Base-by-base conservation (phyloP, 2,329 filamentous ascomycete genomes). In the Thermoascus crustaceus region DNA sequence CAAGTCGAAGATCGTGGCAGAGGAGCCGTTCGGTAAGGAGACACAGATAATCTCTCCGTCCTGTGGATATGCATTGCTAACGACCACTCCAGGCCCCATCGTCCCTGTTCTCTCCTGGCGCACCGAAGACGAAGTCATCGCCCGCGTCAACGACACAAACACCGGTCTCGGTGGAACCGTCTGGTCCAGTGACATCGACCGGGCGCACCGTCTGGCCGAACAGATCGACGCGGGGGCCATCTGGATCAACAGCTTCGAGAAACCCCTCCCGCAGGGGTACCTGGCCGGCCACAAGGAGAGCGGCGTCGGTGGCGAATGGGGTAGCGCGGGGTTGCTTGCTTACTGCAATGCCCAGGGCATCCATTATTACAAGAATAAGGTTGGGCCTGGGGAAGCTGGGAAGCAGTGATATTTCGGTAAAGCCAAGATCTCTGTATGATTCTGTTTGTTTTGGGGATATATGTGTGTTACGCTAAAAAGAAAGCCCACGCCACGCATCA, bases 61-160 rank as follows among this genome's bases (percentile, higher is more conserved):
- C n/a, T 3, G 10, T 10, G 7, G 19, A 7, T 5, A 7, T 3
- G 10, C 3, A 18, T 9, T 13, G 13, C 18, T 23, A 8, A 32
- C 18, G 11, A 9, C 3, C 9, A 6, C 6, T 16, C 13, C 66
- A 69, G 68, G 2, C 9, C 77, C 77, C 1, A 71, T 81, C 22
- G 66, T 79, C 1, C 76, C 76, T 0, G 60, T 79, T n/a, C 53
- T 78, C 35, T 66, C 65, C 8, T 81, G 75, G 74, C 57, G 60
- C 1, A 62, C 68, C 0, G 68, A 70, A 44, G 53, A 61, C n/a
- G 57, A 69, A 32, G 64, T 67, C 0, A 45, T 71, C 4, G 19
- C 39, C 3, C 52, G 68, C 5, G 68, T 67, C 2, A 72, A 43
- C 8, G 33, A 43, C 14, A 70, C 42, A 27, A 58, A 66, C 23